Evolutionary conservation across 129 eudicot genomes (phyloP).

Genomic region (Flaveria brownii): DNA sequence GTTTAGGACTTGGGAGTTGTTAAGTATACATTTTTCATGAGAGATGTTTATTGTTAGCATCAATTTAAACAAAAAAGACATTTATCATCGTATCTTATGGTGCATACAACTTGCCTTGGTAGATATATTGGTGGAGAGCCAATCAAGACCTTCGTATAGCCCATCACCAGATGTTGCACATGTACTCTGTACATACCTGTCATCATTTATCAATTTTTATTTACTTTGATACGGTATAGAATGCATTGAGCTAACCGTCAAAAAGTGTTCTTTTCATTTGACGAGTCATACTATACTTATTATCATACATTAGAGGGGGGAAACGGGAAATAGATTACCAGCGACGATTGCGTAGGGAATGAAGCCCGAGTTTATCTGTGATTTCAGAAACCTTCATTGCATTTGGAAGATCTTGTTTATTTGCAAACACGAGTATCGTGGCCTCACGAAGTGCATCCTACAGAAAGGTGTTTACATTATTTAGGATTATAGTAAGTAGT

Average conservation of each 20-base stretch:
- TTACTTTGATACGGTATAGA: background rate
- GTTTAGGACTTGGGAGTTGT: no score
- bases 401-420: conserved; percentile 79
- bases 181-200: conserved; percentile 73
- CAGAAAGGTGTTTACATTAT: background rate
- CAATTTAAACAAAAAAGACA: no score
- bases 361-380: conserved; percentile 64
- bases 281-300: background rate
- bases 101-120: conserved; percentile 43
- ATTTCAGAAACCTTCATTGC: conserved; percentile 67
- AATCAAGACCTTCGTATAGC: conserved; percentile 75
- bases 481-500: no score
- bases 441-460: conserved; percentile 59
- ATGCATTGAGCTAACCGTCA: background rate
- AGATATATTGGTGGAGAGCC: conserved; percentile 62
- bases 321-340: conserved; percentile 35
- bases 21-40: no score
- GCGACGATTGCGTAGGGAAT: conserved; percentile 58
- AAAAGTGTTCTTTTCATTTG: background rate
- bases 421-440: conserved; percentile 59
- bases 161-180: conserved; percentile 76
- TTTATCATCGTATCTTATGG: background rate
- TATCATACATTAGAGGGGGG: background rate
- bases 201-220: background rate
- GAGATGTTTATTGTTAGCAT: no score